A percentile compares a stretch with the other conserved stretches of the same genome.
phyloP scores from a whole-genome alignment of 345 rosid species.

The Rubroshorea leprosula region DNA sequence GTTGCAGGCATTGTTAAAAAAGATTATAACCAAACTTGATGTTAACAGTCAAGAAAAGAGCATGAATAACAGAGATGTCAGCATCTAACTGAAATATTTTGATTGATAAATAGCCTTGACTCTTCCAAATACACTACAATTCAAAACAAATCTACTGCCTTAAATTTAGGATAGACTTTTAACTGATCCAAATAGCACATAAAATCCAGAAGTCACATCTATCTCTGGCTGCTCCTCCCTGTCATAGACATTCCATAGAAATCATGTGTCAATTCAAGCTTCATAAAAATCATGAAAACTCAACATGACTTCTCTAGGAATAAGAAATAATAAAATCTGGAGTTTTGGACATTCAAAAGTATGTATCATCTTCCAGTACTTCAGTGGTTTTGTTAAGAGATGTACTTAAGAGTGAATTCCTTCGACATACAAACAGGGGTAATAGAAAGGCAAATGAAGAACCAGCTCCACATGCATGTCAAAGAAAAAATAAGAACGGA shows the following conservation, averaged over 20 bases:
- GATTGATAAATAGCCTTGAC: neutral
- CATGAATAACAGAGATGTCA: neutral
- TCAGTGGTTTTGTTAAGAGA: too few relatives aligned
- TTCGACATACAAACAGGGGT: too few relatives aligned
- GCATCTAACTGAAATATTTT: neutral
- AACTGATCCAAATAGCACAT: conserved; percentile 92
- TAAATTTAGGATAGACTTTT: conserved; percentile 6
- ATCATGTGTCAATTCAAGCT: neutral
- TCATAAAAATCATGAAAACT: conserved; percentile 1
- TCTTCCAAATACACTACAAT: neutral
- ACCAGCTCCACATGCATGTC: neutral
- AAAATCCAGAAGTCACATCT: conserved; percentile 87
- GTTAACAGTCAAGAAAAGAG: too few relatives aligned
- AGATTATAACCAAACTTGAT: neutral
- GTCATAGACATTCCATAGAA: conserved; percentile 18
- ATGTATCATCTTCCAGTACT: neutral
- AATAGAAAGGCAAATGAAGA: neutral
- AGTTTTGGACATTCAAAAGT: neutral
- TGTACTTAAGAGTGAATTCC: too few relatives aligned
- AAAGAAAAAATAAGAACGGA: neutral
- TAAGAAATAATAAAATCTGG: neutral
- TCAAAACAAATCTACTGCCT: neutral
- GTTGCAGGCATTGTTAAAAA: neutral
- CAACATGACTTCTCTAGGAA: neutral
- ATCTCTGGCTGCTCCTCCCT: conserved; percentile 96